A percentile compares a stretch with the other conserved stretches of the same genome.
These are phyloP conservation scores for Eucalyptus pauciflora DNA, from an alignment of 345 rosid genomes.

Conservation along the genomic window DNA sequence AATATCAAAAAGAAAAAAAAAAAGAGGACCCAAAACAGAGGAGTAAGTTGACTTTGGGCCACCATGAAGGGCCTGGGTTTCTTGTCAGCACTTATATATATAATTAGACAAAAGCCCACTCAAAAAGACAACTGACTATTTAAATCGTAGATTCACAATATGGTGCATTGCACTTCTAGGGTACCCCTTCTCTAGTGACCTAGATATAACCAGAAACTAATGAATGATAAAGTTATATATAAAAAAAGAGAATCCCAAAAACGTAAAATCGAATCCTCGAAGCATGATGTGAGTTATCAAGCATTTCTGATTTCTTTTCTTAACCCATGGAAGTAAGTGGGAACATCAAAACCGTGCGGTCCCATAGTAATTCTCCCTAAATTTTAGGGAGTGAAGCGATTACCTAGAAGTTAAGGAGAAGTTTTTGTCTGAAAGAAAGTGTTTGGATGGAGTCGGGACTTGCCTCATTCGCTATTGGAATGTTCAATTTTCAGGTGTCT, in stretches of 20 bases:
- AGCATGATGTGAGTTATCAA: background rate
- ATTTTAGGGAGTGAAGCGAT: background rate
- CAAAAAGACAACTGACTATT: background rate
- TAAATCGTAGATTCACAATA: background rate
- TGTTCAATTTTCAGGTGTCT: background rate
- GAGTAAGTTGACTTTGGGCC: background rate
- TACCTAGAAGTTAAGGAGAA: background rate
- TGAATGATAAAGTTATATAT: background rate
- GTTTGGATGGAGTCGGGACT: background rate
- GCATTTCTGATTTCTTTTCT: background rate
- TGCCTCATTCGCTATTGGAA: background rate
- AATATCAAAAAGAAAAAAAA: background rate
- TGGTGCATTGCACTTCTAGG: background rate
- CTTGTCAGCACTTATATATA: background rate
- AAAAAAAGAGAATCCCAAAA: background rate
- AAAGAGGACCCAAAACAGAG: background rate
- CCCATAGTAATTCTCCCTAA: background rate
- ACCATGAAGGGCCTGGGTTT: background rate
- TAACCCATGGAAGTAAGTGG: background rate
- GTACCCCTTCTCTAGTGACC: background rate
- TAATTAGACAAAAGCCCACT: background rate
- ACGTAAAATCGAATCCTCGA: background rate
- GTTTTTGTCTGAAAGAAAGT: background rate
- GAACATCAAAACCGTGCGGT: background rate
- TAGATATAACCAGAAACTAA: background rate